phyloP scores from a whole-genome alignment of 2,329 filamentous ascomycete genomes.

The Curvularia sp. region DNA sequence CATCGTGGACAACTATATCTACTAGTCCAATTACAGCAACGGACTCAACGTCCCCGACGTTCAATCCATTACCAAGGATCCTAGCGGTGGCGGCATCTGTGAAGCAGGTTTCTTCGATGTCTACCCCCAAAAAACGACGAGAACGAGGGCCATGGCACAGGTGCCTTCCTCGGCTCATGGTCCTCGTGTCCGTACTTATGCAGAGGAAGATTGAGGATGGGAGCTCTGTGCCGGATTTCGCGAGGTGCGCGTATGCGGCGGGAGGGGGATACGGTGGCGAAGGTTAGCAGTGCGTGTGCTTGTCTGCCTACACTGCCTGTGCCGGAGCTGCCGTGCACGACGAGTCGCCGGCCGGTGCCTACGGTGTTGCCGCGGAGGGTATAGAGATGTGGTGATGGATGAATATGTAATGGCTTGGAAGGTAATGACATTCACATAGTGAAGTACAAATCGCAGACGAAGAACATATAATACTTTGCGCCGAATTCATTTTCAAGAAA shows the following conservation, averaged over 20 bases:
- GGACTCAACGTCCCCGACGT: slow-evolving; percentile 51
- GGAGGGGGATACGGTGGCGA: slow-evolving; percentile 24
- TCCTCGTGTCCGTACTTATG: slow-evolving; percentile 45
- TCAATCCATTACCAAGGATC: slow-evolving; percentile 47
- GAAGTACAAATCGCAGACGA: neutral
- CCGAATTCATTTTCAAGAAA: neutral
- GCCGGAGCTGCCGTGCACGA: slow-evolving; percentile 35
- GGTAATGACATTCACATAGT: neutral
- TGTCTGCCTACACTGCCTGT: slow-evolving; percentile 35
- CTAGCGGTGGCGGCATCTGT: slow-evolving; percentile 46
- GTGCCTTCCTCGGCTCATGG: slow-evolving; percentile 53
- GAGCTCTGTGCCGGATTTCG: slow-evolving; percentile 27
- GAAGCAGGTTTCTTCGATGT: slow-evolving; percentile 53
- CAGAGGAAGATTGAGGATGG: slow-evolving; percentile 28
- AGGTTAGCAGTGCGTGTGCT: slow-evolving; percentile 36
- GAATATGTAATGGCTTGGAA: neutral
- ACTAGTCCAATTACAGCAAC: slow-evolving; percentile 52
- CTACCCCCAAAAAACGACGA: slow-evolving; percentile 53
- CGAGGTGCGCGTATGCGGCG: slow-evolving; percentile 24
- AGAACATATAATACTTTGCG: neutral
- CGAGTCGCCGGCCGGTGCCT: slow-evolving; percentile 32
- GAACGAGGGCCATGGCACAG: slow-evolving; percentile 41
- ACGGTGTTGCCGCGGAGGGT: slow-evolving; percentile 34
- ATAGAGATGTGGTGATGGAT: neutral
- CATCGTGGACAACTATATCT: slow-evolving; percentile 46